Evolutionary conservation across 148 eudicot genomes (phyloP).

Genomic region (Polygonum aviculare): DNA sequence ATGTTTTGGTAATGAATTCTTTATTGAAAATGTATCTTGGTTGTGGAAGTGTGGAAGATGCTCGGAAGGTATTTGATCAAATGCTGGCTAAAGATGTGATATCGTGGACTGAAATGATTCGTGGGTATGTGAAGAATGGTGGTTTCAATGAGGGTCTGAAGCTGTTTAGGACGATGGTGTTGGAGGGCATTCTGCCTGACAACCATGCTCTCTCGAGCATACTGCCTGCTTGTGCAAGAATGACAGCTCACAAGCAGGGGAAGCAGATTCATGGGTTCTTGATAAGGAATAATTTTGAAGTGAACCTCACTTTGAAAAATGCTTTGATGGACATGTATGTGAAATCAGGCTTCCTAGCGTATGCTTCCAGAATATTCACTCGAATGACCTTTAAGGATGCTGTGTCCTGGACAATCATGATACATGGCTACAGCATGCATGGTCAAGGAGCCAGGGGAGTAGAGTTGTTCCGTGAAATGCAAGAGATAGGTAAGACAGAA

Average conservation of each 20-base stretch:
- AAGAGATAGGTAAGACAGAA: conserved; percentile 12
- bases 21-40: conserved; percentile 60
- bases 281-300: conserved; percentile 36
- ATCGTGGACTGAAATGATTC: conserved; percentile 67
- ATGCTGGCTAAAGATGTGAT: conserved; percentile 49
- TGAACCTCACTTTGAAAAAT: conserved; percentile 43
- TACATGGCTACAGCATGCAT: conserved; percentile 51
- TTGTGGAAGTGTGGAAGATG: conserved; percentile 47
- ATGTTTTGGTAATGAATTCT: conserved; percentile 52
- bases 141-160: conserved; percentile 63
- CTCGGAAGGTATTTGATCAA: conserved; percentile 41
- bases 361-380: conserved; percentile 41
- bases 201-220: conserved; percentile 38
- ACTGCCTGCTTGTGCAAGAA: conserved; percentile 69
- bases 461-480: conserved; percentile 42
- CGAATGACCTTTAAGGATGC: conserved; percentile 39
- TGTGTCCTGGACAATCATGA: conserved; percentile 69
- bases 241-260: conserved; percentile 65
- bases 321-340: conserved; percentile 68
- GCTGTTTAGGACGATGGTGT: conserved; percentile 43
- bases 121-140: conserved; percentile 60
- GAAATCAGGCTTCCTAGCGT: conserved; percentile 54
- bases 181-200: conserved; percentile 47
- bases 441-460: conserved; percentile 53
- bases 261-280: conserved; percentile 58